Conservation (phyloP, 106 monocot species). For the Dendrobium catenatum region DNA sequence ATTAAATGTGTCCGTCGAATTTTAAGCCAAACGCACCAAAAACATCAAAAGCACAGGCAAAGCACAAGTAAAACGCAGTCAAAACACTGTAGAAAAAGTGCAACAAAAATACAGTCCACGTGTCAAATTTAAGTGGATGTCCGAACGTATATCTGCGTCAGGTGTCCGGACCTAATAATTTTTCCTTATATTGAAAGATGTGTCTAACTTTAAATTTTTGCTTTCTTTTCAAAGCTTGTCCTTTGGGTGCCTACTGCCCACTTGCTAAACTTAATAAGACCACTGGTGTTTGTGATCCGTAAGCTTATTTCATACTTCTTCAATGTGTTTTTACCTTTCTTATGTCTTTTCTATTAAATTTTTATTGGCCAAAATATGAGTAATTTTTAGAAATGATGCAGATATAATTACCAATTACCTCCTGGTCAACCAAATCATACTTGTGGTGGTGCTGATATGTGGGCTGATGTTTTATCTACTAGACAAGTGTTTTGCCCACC, state of each 20-base stretch:
- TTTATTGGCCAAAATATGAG: background rate
- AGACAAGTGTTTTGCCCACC: constrained; percentile 68
- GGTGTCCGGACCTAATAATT: too few species aligned
- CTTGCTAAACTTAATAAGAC: constrained; percentile 52
- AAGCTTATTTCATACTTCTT: constrained; percentile 27
- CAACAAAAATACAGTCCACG: too few species aligned
- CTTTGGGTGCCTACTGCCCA: constrained; percentile 87
- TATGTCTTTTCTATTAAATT: background rate
- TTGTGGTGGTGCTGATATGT: constrained; percentile 79
- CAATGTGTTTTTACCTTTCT: background rate
- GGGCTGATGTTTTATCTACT: constrained; percentile 63
- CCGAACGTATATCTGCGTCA: too few species aligned
- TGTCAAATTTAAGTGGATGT: too few species aligned
- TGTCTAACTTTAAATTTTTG: constrained; percentile 7
- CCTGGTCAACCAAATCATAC: constrained; percentile 68
- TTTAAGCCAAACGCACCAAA: too few species aligned
- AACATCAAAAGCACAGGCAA: too few species aligned
- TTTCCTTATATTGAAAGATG: background rate
- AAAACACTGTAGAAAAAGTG: too few species aligned
- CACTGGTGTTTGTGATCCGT: constrained; percentile 88
- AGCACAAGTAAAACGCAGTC: too few species aligned
- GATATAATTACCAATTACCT: constrained; percentile 83
- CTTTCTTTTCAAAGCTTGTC: constrained; percentile 61
- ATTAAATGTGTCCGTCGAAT: too few species aligned
- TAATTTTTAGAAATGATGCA: constrained; percentile 21